phyloP scores from a whole-genome alignment of 148 eudicot species.

The Rhododendron ovatum region DNA sequence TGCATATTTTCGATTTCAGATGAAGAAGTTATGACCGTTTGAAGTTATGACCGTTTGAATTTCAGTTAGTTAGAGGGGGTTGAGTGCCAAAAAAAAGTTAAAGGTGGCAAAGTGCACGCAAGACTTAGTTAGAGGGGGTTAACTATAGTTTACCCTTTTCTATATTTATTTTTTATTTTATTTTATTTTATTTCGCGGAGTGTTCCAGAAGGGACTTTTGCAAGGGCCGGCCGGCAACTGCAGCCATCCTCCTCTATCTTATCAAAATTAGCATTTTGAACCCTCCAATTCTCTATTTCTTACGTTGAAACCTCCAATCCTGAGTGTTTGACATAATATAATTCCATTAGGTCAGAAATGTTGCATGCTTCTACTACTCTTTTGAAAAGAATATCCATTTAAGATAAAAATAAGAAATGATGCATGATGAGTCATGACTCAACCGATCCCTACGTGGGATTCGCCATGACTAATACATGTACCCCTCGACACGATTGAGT shows the following conservation, averaged over 20 bases:
- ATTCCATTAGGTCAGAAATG: not conserved
- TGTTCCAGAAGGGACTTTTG: not conserved
- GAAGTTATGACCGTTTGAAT: too few relatives aligned
- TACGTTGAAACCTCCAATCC: not conserved
- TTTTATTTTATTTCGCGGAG: not conserved
- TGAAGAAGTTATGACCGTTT: too few relatives aligned
- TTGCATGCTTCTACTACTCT: not conserved
- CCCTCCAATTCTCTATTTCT: not conserved
- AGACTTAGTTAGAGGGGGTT: too few relatives aligned
- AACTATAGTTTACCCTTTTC: too few relatives aligned
- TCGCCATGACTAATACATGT: not conserved
- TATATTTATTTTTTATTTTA: not conserved
- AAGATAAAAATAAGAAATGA: not conserved
- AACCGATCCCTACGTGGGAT: not conserved
- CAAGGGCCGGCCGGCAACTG: not conserved
- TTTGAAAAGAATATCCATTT: not conserved
- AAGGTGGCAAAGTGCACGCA: too few relatives aligned
- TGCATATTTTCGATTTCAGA: too few relatives aligned
- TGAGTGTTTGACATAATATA: not conserved
- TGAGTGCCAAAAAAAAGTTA: too few relatives aligned
- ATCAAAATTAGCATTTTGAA: not conserved
- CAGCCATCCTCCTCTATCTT: not conserved
- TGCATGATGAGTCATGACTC: not conserved
- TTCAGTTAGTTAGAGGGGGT: too few relatives aligned
- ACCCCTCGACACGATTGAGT: not conserved